These are phyloP conservation scores for Lecanicillium sp. DNA, from an alignment of 2,329 filamentous ascomycete species.

Conservation along the genomic window DNA sequence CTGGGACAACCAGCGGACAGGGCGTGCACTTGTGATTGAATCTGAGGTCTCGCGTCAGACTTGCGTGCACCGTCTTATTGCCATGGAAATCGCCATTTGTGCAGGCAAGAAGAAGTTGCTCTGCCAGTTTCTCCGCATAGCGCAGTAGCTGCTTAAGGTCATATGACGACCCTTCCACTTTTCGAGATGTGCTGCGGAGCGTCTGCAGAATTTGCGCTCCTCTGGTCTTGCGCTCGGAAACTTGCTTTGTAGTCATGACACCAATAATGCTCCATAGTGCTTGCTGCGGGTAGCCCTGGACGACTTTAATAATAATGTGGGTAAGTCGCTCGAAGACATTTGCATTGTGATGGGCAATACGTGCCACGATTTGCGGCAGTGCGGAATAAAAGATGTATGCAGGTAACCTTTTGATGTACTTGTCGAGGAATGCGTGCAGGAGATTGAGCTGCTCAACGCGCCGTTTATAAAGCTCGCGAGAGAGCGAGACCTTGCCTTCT, in stretches of 20 bases:
- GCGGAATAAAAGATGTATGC: slow-evolving; percentile 76
- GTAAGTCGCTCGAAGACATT: slow-evolving; percentile 72
- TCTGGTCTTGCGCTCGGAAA: slow-evolving; percentile 54
- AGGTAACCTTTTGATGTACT: slow-evolving; percentile 67
- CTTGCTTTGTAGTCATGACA: slow-evolving; percentile 73
- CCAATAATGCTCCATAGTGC: slow-evolving; percentile 87
- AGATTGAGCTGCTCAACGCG: slow-evolving; percentile 61
- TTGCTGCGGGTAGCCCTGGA: slow-evolving; percentile 81
- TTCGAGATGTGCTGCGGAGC: slow-evolving; percentile 42
- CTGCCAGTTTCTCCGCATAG: slow-evolving; percentile 75
- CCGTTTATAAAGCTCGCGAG: slow-evolving; percentile 45
- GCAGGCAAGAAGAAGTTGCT: slow-evolving; percentile 74
- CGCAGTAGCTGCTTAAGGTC: slow-evolving; percentile 68
- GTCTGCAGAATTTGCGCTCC: slow-evolving; percentile 47
- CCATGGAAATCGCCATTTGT: slow-evolving; percentile 67
- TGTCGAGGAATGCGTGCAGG: slow-evolving; percentile 70
- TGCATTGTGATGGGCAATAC: slow-evolving; percentile 79
- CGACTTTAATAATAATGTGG: slow-evolving; percentile 79
- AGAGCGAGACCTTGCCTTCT: slow-evolving; percentile 47
- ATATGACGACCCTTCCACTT: slow-evolving; percentile 42
- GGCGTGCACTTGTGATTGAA: slow-evolving; percentile 84
- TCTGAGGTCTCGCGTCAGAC: slow-evolving; percentile 67
- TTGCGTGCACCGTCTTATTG: slow-evolving; percentile 63
- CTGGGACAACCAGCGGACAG: slow-evolving; percentile 79
- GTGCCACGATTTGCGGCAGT: slow-evolving; percentile 89